These are phyloP conservation scores for Ephemerocybe angulata DNA, from an alignment of 768 basidiomycete species.

Conservation along the genomic window DNA sequence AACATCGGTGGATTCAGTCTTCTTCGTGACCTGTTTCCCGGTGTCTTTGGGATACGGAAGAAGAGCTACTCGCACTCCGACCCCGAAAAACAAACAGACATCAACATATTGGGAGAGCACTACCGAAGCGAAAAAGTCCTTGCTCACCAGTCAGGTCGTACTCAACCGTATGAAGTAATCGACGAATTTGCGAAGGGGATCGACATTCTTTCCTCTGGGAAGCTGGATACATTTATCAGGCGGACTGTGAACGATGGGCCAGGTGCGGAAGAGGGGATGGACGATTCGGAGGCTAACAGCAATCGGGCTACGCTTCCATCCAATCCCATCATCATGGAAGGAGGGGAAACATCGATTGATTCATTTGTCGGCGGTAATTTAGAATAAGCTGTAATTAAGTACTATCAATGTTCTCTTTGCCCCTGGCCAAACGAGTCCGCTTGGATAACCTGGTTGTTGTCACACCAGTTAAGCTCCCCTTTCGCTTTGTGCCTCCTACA, in stretches of 20 bases:
- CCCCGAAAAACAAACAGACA: not conserved
- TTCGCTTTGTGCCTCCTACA: too few relatives aligned
- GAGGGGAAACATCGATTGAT: not conserved
- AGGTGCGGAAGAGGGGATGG: not conserved
- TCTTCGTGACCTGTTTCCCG: not conserved
- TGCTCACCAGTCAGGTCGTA: not conserved
- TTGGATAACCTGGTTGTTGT: too few relatives aligned
- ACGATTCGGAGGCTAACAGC: not conserved
- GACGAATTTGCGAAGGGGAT: constrained; percentile 8
- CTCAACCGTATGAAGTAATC: constrained; percentile 4
- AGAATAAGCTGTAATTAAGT: not conserved
- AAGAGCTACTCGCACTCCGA: not conserved
- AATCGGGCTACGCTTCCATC: not conserved
- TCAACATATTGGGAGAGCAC: not conserved
- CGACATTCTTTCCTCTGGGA: not conserved
- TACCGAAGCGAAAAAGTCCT: constrained; percentile 6
- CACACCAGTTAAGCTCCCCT: too few relatives aligned
- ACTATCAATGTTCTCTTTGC: not conserved
- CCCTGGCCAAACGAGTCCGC: too few relatives aligned
- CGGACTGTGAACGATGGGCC: constrained; percentile 5
- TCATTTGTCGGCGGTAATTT: not conserved
- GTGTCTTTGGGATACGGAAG: not conserved
- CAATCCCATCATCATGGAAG: not conserved
- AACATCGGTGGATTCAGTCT: not conserved
- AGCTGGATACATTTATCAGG: not conserved